phyloP scores from a whole-genome alignment of 2,329 filamentous ascomycete genomes.

The Aspergillus sp. region DNA sequence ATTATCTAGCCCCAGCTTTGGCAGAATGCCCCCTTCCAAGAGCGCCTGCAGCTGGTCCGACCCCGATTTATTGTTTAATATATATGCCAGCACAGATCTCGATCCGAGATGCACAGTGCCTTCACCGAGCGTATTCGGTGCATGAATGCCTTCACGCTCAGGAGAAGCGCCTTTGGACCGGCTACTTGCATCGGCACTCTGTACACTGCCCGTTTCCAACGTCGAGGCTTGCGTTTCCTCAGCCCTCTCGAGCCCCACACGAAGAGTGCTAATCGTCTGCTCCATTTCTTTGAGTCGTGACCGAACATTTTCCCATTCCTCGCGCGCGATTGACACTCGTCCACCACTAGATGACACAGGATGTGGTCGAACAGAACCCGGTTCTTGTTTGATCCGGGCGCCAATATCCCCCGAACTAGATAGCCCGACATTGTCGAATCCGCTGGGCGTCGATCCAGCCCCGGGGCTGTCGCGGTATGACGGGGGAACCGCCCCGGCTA shows the following conservation, averaged over 20 bases:
- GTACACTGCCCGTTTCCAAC: slow-evolving; percentile 29
- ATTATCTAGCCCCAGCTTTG: slow-evolving; percentile 62
- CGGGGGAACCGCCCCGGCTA: slow-evolving; percentile 20
- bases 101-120: slow-evolving; percentile 62
- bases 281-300: slow-evolving; percentile 43
- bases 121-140: slow-evolving; percentile 57
- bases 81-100: slow-evolving; percentile 60
- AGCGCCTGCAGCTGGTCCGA: slow-evolving; percentile 27
- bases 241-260: slow-evolving; percentile 36
- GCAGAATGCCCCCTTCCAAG: slow-evolving; percentile 40
- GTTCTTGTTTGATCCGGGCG: slow-evolving; percentile 24
- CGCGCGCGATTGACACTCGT: slow-evolving; percentile 39
- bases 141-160: slow-evolving; percentile 57
- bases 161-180: slow-evolving; percentile 34
- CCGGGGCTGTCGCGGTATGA: slow-evolving; percentile 22
- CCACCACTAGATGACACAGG: slow-evolving; percentile 11
- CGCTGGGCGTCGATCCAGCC: slow-evolving; percentile 9
- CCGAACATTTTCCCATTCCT: slow-evolving; percentile 45
- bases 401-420: slow-evolving; percentile 19
- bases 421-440: slow-evolving; percentile 9
- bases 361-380: slow-evolving; percentile 10
- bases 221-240: slow-evolving; percentile 28
- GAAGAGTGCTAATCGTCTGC: slow-evolving; percentile 37
- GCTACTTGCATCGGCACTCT: slow-evolving; percentile 28
- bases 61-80: slow-evolving; percentile 54